Conservation (phyloP, 805 yeast species). For the Torulaspora microellipsoides region DNA sequence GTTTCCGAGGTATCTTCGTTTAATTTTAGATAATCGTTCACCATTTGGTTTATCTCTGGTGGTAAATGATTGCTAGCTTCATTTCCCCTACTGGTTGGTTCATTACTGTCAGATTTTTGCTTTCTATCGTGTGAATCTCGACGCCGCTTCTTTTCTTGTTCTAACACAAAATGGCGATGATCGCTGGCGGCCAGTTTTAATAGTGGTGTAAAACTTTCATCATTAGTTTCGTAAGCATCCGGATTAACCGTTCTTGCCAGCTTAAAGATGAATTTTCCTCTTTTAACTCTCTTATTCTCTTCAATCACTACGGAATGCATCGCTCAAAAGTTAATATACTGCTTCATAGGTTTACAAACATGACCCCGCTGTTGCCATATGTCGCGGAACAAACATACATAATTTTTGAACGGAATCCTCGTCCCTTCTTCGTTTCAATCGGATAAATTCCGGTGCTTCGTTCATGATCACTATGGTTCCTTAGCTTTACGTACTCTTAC, state of each 20-base stretch:
- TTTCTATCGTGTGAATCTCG: constrained; percentile 18
- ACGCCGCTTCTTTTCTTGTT: constrained; percentile 27
- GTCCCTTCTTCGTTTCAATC: constrained; percentile 81
- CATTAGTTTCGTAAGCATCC: constrained; percentile 24
- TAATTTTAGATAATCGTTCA: constrained; percentile 51
- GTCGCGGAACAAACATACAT: constrained; percentile 26
- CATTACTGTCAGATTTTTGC: constrained; percentile 8
- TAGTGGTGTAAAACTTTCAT: constrained; percentile 28
- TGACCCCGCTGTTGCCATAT: not conserved
- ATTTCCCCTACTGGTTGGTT: constrained; percentile 6
- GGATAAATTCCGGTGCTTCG: constrained; percentile 54
- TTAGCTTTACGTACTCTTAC: too few relatives aligned
- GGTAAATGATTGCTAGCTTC: constrained; percentile 38
- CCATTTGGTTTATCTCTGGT: constrained; percentile 69
- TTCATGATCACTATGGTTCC: constrained; percentile 2
- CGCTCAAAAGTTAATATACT: not conserved
- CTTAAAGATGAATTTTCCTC: constrained; percentile 39
- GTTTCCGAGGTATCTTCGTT: constrained; percentile 12
- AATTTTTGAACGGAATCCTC: constrained; percentile 89
- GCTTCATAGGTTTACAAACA: not conserved
- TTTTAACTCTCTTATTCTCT: constrained; percentile 33
- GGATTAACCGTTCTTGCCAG: constrained; percentile 45
- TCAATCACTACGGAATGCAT: constrained; percentile 27
- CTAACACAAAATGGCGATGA: constrained; percentile 29
- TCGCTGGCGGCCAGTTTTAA: constrained; percentile 24